phyloP scores from a whole-genome alignment of 2,329 filamentous ascomycete species.

The Xylaria sp. region DNA sequence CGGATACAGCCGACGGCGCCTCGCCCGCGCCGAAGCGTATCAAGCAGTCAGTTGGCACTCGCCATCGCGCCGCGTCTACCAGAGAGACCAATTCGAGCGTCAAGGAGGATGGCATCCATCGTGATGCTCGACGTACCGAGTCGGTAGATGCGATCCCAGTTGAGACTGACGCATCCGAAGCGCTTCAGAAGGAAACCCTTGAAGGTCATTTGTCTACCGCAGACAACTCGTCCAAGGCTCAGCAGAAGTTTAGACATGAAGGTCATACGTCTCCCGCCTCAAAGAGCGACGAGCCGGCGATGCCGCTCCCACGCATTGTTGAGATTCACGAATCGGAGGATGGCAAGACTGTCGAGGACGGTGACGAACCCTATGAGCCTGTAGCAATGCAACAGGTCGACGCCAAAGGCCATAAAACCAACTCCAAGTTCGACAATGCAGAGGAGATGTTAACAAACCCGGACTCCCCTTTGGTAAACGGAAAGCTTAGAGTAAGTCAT shows the following conservation, averaged over 20 bases:
- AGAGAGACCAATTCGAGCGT: background rate
- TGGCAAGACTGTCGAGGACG: slow-evolving; percentile 1
- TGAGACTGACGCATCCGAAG: slow-evolving; percentile 4
- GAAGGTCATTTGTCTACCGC: background rate
- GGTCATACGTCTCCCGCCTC: slow-evolving; percentile 11
- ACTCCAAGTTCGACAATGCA: slow-evolving; percentile 28
- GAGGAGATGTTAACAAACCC: slow-evolving; percentile 35
- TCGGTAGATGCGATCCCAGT: background rate
- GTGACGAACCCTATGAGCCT: slow-evolving; percentile 17
- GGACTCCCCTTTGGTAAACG: slow-evolving; percentile 33
- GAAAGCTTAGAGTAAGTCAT: slow-evolving; percentile 34
- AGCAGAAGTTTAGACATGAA: background rate
- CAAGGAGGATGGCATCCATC: slow-evolving; percentile 13
- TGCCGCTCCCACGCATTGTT: slow-evolving; percentile 4
- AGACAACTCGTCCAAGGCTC: background rate
- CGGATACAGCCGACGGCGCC: no score
- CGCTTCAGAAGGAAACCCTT: background rate
- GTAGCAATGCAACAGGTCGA: slow-evolving; percentile 27
- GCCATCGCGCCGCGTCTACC: background rate
- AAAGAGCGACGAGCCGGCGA: slow-evolving; percentile 4
- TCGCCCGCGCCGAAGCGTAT: no score
- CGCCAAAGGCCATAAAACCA: slow-evolving; percentile 19
- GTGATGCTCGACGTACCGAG: background rate
- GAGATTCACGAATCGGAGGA: slow-evolving; percentile 17
- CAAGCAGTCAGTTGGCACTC: no score